Percentiles rank a stretch among this genome's conserved stretches.
Conservation (phyloP, 768 basidiomycete genomes). For the Suillus subalutaceus region DNA sequence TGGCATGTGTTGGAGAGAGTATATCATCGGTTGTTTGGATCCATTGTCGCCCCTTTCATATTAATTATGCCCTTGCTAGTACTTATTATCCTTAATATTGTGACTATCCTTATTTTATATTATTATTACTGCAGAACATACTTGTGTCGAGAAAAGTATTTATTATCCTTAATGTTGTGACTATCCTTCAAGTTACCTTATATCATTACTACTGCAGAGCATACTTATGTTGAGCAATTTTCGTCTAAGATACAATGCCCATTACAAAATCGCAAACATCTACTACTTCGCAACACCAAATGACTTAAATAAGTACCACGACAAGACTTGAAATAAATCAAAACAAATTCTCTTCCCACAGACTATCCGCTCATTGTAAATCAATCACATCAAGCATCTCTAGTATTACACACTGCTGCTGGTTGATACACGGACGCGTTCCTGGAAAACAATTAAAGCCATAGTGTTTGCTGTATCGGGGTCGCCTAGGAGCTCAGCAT, state of each 20-base stretch:
- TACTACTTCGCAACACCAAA: not conserved
- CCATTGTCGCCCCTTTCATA: too few species aligned
- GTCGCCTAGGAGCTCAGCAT: not conserved
- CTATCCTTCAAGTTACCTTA: too few species aligned
- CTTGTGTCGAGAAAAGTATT: too few species aligned
- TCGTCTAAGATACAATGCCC: not conserved
- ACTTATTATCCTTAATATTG: too few species aligned
- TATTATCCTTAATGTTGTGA: too few species aligned
- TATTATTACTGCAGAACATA: too few species aligned
- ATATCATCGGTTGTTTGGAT: too few species aligned
- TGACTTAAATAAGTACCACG: not conserved
- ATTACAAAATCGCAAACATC: not conserved
- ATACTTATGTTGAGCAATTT: too few species aligned
- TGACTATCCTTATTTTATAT: too few species aligned
- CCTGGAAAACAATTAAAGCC: not conserved
- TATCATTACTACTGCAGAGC: too few species aligned
- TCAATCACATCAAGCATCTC: not conserved
- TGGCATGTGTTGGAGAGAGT: too few species aligned
- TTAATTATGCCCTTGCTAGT: too few species aligned
- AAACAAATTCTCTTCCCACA: not conserved
- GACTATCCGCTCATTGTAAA: not conserved
- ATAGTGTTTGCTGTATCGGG: not conserved
- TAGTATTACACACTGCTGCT: not conserved
- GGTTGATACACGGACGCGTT: not conserved
- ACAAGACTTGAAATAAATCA: not conserved